These are phyloP conservation scores for Vitis hybrid DNA, from an alignment of 177 flowering plant species.

Conservation along the genomic window DNA sequence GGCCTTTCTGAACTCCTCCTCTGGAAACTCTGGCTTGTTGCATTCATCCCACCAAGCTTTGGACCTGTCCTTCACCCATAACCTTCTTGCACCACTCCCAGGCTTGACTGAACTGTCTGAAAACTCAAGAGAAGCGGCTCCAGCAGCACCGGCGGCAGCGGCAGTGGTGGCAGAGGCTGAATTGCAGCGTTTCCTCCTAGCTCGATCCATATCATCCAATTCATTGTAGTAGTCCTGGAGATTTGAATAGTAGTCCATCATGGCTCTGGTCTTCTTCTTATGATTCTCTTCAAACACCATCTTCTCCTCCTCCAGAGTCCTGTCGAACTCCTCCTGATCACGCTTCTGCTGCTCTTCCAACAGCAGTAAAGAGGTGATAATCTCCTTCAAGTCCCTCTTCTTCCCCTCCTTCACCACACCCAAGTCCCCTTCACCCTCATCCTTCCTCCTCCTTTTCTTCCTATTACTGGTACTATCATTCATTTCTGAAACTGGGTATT, in stretches of 20 bases:
- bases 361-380: constrained; percentile 35
- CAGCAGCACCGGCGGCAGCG: constrained; percentile 14
- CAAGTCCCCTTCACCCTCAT: background rate
- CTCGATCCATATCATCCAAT: constrained; percentile 20
- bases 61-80: constrained; percentile 57
- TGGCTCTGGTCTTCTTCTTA: constrained; percentile 27
- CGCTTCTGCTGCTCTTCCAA: constrained; percentile 46
- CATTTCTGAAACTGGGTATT: no score
- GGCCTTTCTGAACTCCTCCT: constrained; percentile 45
- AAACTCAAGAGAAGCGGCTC: background rate
- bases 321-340: constrained; percentile 25
- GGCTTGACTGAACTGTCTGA: background rate
- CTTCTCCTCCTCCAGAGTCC: constrained; percentile 24
- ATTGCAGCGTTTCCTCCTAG: constrained; percentile 18
- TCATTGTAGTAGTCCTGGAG: constrained; percentile 27
- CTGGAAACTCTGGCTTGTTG: constrained; percentile 48
- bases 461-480: no score
- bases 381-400: constrained; percentile 34
- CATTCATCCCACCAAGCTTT: constrained; percentile 63
- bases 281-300: constrained; percentile 21
- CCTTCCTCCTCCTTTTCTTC: background rate
- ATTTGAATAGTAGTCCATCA: constrained; percentile 36
- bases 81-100: constrained; percentile 22
- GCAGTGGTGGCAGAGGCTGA: constrained; percentile 19
- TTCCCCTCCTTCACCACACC: background rate